Conservation (phyloP, 306 rosid genomes). For the Prinsepia uniflora region DNA sequence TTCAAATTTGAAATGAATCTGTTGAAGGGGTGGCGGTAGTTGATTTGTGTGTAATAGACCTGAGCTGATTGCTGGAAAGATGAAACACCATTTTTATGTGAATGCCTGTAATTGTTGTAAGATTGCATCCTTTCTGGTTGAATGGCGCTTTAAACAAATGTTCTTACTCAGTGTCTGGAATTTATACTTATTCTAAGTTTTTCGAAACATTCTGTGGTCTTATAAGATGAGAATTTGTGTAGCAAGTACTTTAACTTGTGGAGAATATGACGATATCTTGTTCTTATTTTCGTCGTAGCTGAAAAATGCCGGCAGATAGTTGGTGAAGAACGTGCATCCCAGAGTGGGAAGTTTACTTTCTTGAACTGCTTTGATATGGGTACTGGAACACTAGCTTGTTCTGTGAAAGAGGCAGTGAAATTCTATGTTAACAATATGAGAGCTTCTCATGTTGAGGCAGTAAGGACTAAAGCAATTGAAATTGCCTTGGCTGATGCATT, state of each 20-base stretch:
- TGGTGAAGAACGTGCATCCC: constrained; percentile 71
- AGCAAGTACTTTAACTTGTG: background rate
- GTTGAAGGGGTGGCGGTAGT: background rate
- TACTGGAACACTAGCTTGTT: constrained; percentile 64
- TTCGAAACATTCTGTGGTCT: background rate
- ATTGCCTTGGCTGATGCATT: constrained; percentile 51
- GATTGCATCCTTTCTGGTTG: background rate
- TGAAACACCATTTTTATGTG: background rate
- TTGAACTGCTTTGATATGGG: constrained; percentile 71
- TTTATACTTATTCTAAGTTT: background rate
- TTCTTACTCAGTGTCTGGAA: background rate
- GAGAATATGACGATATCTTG: background rate
- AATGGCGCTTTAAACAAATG: background rate
- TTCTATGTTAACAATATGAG: constrained; percentile 64
- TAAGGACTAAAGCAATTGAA: constrained; percentile 44
- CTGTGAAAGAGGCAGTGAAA: constrained; percentile 75
- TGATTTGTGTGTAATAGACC: background rate
- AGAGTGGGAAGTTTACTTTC: constrained; percentile 69
- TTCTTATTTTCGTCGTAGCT: constrained; percentile 37
- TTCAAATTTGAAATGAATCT: background rate
- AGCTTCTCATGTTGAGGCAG: constrained; percentile 64
- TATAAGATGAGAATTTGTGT: background rate
- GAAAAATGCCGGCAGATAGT: constrained; percentile 84
- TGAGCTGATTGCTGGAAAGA: background rate
- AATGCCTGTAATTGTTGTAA: background rate